Evolutionary conservation across 768 basidiomycete genomes (phyloP), one percentile per base, ranked within the genome.

Genomic region (Holtermannia corniformis): DNA sequence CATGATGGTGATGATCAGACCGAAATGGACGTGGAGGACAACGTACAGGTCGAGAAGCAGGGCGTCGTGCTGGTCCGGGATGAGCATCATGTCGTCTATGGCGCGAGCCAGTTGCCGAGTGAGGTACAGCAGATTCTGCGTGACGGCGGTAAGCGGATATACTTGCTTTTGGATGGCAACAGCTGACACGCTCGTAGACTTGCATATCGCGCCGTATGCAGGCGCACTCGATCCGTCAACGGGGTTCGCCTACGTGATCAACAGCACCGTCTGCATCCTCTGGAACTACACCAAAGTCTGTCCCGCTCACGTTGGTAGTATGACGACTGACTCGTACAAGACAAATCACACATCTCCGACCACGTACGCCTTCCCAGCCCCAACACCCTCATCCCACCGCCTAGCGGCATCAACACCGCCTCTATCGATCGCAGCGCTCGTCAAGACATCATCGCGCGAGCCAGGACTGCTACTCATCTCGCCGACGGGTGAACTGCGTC

Each of bases 391-490:
- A 0, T 44, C 58, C 10, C 59, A 57, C 11, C 52, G 54, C 16
- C n/a, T 59, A 14, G 42, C 41, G 3, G 26, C 55, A 4, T 20
- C 58, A 10, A 62, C 56, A 26, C 55, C 37, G 20, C 59, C 68
- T 0, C 71, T 71, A 1, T 60, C 68, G 14, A 54, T 71, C 13
- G 63, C 67, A 44, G 61, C 68, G 7, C 55, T 67, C 14, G 64
- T 54, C 50, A 52, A 59, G 19, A 79, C 79, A 12, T 56, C 77
- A 3, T 77, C 80, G 12, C 80, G 86, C 41, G 91, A 96, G 73
- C 91, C 91, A 2, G 90, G 90, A 22, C 79, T 93, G 37, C 81
- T 95, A 41, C 78, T 92, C 48, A 74, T 87, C 47, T 84, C 85
- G 5, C 74, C 79, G 4, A 73, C 78, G 0, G 91, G 91, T 3